Base-by-base conservation (phyloP, 257 asterid genomes). In the Nicotiana undulata region DNA sequence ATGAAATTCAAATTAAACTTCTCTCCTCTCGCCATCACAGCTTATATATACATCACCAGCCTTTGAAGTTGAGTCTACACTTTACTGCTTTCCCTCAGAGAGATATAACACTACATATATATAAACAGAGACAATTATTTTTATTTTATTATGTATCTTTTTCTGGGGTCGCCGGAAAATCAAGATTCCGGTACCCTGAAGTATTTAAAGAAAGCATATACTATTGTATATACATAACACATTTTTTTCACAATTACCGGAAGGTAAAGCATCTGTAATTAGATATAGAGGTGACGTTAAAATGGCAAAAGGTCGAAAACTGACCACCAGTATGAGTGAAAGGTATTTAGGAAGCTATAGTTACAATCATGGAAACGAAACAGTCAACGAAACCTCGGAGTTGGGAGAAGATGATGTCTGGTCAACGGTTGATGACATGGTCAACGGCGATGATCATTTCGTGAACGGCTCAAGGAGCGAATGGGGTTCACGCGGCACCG, bases 261-360 rank as follows among this genome's bases (percentile, higher is more conserved):
- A 18, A 65, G 76, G 44, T 81, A 49, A 32, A 10, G 53, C 51
- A 29, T 82, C 28, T 28, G 13, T 61, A 70, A 17, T 22, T 40
- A 17, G 9, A 56, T 77, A 51, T n/a, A 37, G 49, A 9, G 49
- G 49, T 40, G 3, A 40, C 0, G 0, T 40, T 40, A 40, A 49
- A 49, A 93, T 94, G 98, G 97, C 94, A 13, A 94, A 90, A 86
- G 97, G 94, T 59, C 90, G 97, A 17, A 90, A 89, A 79, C 72
- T 92, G 56, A 84, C 91, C 56, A 28, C 84, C 61, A 90, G 95
- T 58, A 93, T 91, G 63, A 92, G 95, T 8, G 98, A 91, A 67
- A 84, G 87, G 63, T 88, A 40, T 60, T 59, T 94, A 6, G 95
- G 95, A 10, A 81, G 86, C 75, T 87, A 80, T 26, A 76, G 90